phyloP scores from a whole-genome alignment of 1,284 basidiomycete genomes.

The Nidula niveotomentosa region DNA sequence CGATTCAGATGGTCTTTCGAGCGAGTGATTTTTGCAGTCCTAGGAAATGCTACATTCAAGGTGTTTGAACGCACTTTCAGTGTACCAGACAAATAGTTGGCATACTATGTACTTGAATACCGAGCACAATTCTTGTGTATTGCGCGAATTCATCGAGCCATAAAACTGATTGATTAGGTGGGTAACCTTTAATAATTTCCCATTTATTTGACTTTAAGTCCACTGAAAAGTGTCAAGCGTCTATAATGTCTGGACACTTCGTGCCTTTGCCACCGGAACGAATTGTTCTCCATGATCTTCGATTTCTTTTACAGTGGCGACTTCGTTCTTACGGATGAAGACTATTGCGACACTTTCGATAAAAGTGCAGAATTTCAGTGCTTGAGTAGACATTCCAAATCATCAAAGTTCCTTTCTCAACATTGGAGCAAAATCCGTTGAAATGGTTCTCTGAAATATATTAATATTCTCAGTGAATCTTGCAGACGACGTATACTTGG shows the following conservation, averaged over 20 bases:
- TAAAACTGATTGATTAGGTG: background rate
- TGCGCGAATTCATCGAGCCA: background rate
- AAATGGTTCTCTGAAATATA: no score
- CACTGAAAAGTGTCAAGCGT: background rate
- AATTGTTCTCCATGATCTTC: no score
- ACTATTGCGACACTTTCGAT: no score
- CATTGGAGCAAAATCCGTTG: no score
- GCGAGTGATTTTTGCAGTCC: conserved; percentile 61
- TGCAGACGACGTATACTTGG: no score
- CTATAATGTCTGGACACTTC: background rate
- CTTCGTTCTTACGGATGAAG: no score
- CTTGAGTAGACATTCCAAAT: no score
- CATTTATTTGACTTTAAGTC: background rate
- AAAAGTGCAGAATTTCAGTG: no score
- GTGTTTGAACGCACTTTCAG: conserved; percentile 15
- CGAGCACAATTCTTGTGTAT: background rate
- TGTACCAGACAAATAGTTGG: background rate
- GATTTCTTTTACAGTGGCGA: no score
- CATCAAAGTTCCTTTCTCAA: no score
- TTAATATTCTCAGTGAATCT: no score
- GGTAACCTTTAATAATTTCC: background rate
- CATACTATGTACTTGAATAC: background rate
- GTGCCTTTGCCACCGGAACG: no score
- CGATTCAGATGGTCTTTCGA: conserved; percentile 60
- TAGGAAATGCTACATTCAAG: conserved; percentile 34